A percentile compares a stretch with the other conserved stretches of the same genome.
phyloP scores from a whole-genome alignment of 176 grass and related monocot species.

The Zoysia pacifica region DNA sequence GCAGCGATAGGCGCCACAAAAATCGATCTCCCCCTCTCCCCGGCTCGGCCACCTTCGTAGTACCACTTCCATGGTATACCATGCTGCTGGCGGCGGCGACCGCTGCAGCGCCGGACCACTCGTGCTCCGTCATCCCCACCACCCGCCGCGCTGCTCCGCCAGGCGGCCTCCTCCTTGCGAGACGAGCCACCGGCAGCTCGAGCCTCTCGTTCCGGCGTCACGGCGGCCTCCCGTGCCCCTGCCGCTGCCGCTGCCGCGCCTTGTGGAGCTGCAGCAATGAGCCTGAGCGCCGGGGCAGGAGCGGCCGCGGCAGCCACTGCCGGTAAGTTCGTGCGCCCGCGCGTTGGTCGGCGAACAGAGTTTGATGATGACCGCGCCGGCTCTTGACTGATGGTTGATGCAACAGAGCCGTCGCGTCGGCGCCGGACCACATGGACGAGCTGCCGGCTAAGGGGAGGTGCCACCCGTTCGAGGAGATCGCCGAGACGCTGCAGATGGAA shows the following conservation, averaged over 20 bases:
- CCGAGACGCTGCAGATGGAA: conserved; percentile 25
- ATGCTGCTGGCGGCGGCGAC: conserved; percentile 47
- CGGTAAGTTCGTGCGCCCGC: background rate
- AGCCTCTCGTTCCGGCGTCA: conserved; percentile 10
- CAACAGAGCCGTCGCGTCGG: conserved; percentile 33
- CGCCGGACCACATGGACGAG: conserved; percentile 49
- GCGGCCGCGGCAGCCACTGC: conserved; percentile 23
- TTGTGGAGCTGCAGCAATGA: conserved; percentile 35
- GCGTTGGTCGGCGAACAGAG: background rate
- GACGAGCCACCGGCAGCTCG: background rate
- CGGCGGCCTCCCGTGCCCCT: background rate
- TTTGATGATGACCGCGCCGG: background rate
- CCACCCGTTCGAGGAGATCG: conserved; percentile 82
- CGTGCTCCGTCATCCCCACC: conserved; percentile 20
- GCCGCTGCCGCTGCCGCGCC: background rate
- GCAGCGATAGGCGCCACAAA: conserved; percentile 41
- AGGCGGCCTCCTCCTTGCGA: background rate
- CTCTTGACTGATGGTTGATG: background rate
- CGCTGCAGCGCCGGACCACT: conserved; percentile 30
- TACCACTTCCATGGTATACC: conserved; percentile 50
- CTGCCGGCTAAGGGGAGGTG: conserved; percentile 37
- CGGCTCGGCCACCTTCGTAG: background rate
- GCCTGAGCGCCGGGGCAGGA: background rate
- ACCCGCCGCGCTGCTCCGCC: background rate
- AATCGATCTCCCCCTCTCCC: background rate